Conservation (phyloP, 345 rosid genomes). For the Camelina neglecta region DNA sequence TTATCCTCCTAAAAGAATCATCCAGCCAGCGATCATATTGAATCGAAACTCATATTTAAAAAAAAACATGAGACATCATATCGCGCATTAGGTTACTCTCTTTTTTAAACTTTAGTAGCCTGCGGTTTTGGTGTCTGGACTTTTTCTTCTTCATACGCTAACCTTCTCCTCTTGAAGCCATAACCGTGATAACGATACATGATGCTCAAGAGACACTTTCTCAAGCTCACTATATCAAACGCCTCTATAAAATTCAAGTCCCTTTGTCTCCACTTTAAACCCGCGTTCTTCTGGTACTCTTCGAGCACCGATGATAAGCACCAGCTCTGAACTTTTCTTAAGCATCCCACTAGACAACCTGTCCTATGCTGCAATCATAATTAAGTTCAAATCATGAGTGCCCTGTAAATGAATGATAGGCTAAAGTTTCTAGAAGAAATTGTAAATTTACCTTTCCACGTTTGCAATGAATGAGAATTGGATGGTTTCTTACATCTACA, state of each 20-base stretch:
- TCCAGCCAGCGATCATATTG: background rate
- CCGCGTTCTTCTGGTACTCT: conserved; percentile 75
- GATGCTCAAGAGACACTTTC: conserved; percentile 69
- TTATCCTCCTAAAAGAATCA: conserved; percentile 27
- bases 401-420: background rate
- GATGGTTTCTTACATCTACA: conserved; percentile 90
- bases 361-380: conserved; percentile 76
- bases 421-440: background rate
- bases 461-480: conserved; percentile 88
- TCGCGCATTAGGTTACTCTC: conserved; percentile 19
- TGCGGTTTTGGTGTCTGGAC: conserved; percentile 51
- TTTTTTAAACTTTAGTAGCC: conserved; percentile 35
- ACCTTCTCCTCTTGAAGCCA: conserved; percentile 65
- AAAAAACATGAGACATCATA: background rate
- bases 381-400: background rate
- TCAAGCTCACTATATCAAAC: conserved; percentile 55
- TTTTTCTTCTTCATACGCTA: conserved; percentile 59
- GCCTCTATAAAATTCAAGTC: conserved; percentile 72
- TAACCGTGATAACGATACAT: conserved; percentile 81
- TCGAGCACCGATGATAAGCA: conserved; percentile 69
- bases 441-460: conserved; percentile 70
- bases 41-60: conserved; percentile 10
- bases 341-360: conserved; percentile 84
- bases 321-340: conserved; percentile 84
- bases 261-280: conserved; percentile 57